Percentiles rank a stretch among this genome's conserved stretches.
phyloP scores from a whole-genome alignment of 2,329 filamentous ascomycete genomes.

The Dactylellina leptospora region DNA sequence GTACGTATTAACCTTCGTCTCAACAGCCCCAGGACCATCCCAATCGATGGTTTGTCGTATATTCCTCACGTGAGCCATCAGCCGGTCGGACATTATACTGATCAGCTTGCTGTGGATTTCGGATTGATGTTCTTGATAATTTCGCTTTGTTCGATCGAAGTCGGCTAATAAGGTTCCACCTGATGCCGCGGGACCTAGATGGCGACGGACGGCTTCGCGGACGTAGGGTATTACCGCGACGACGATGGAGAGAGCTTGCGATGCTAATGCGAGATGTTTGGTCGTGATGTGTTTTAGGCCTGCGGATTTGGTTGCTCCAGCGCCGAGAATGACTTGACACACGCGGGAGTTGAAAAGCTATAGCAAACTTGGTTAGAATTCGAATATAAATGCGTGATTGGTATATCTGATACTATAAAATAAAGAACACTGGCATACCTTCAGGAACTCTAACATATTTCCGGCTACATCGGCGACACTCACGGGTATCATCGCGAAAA shows the following conservation, averaged over 20 bases:
- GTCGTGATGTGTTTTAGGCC: slow-evolving; percentile 96
- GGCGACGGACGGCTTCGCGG: slow-evolving; percentile 86
- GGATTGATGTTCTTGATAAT: slow-evolving; percentile 84
- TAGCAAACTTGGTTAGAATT: slow-evolving; percentile 62
- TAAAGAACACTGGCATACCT: slow-evolving; percentile 27
- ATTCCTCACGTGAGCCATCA: slow-evolving; percentile 75
- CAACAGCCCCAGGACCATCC: slow-evolving; percentile 66
- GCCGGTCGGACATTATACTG: slow-evolving; percentile 86
- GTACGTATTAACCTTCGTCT: slow-evolving; percentile 69
- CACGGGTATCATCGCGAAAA: slow-evolving; percentile 84
- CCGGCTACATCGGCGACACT: slow-evolving; percentile 85
- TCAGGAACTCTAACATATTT: slow-evolving; percentile 77
- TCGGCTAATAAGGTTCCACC: slow-evolving; percentile 72
- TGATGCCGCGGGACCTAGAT: slow-evolving; percentile 67
- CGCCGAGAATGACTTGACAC: slow-evolving; percentile 94
- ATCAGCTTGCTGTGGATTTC: slow-evolving; percentile 92
- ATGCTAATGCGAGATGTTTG: slow-evolving; percentile 90
- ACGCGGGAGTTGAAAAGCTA: slow-evolving; percentile 95
- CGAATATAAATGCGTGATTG: background rate
- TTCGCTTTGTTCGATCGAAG: slow-evolving; percentile 84
- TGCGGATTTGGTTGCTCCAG: slow-evolving; percentile 86
- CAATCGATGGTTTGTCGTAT: slow-evolving; percentile 77
- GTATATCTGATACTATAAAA: background rate
- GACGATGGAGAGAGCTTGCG: slow-evolving; percentile 86
- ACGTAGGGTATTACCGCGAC: slow-evolving; percentile 87